Conservation (phyloP, 148 eudicot species). For the Rhododendron henanense region DNA sequence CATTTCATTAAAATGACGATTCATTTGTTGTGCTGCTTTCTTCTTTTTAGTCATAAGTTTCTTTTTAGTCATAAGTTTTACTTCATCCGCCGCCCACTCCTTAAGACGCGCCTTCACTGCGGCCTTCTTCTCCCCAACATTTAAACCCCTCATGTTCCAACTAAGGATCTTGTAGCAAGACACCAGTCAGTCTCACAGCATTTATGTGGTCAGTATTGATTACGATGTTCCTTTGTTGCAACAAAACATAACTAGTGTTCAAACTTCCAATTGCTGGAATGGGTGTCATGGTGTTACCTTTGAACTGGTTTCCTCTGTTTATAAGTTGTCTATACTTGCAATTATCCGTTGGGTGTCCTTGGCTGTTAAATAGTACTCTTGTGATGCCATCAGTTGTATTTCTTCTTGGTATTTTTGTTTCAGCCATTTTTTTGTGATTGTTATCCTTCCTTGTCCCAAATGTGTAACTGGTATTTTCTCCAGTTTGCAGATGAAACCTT, state of each 20-base stretch:
- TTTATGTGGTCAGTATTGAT: neutral
- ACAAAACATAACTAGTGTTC: neutral
- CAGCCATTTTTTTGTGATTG: neutral
- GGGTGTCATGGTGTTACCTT: neutral
- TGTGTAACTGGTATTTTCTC: constrained; percentile 19
- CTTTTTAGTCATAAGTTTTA: neutral
- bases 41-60: neutral
- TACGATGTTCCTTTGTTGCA: neutral
- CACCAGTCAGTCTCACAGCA: neutral
- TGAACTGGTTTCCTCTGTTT: neutral
- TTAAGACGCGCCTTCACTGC: neutral
- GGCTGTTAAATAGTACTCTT: neutral
- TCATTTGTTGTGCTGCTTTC: neutral
- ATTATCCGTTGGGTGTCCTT: neutral
- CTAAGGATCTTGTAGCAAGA: neutral
- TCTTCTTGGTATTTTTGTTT: neutral
- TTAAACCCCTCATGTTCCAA: neutral
- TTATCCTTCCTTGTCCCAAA: neutral
- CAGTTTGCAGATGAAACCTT: constrained; percentile 72
- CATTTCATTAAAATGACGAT: neutral
- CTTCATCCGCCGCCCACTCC: neutral
- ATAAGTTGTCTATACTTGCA: neutral
- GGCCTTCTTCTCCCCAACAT: neutral
- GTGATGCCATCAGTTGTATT: neutral
- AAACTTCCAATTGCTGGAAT: neutral